Conservation (phyloP, 2,329 filamentous ascomycete genomes). For the Claviceps sp. region DNA sequence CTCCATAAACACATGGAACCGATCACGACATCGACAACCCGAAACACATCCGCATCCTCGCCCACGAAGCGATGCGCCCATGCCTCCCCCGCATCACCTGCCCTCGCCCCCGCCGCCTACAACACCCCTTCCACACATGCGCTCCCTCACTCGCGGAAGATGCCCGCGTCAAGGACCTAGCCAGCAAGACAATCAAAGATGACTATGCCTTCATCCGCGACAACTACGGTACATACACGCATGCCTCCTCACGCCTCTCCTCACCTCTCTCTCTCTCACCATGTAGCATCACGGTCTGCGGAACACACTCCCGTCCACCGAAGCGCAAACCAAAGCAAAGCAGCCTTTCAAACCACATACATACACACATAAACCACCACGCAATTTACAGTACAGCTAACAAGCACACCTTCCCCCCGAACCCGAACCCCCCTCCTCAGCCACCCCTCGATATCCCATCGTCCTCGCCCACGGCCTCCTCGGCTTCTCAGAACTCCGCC, state of each 20-base stretch:
- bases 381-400: not conserved
- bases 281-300: not conserved
- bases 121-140: not conserved
- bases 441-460: conserved; percentile 45
- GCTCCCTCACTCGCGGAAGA: conserved; percentile 1
- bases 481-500: conserved; percentile 45
- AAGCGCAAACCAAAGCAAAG: too few relatives aligned
- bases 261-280: not conserved
- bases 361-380: too few relatives aligned
- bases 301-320: too few relatives aligned
- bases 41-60: too few relatives aligned
- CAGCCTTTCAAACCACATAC: too few relatives aligned
- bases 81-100: not conserved
- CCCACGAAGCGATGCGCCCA: not conserved
- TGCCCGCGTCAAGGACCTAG: conserved; percentile 1
- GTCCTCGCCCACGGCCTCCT: conserved; percentile 53
- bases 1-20: too few relatives aligned
- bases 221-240: conserved; percentile 26
- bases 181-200: conserved; percentile 24
- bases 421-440: conserved; percentile 16
- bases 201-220: conserved; percentile 33
- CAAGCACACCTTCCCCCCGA: not conserved
- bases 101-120: not conserved
- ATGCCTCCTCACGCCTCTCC: not conserved
- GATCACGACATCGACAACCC: too few relatives aligned